Percentiles rank a stretch among this genome's conserved stretches.
Conservation (phyloP, 345 rosid genomes). For the Mangifera indica region DNA sequence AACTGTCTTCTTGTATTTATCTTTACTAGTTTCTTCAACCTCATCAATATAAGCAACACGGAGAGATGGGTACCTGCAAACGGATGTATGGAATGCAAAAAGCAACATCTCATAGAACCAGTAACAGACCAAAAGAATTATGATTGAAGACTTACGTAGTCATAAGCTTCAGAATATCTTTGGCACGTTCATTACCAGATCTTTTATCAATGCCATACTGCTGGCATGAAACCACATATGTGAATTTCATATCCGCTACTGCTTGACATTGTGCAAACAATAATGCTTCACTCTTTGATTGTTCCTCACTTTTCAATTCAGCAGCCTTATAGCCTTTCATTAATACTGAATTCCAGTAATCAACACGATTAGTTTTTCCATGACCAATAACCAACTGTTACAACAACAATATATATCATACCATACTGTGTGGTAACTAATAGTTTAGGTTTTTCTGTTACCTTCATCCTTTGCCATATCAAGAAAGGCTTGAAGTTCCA, state of each 20-base stretch:
- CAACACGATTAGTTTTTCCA: background rate
- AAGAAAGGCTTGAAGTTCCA: slow-evolving; percentile 81
- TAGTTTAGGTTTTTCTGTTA: slow-evolving; percentile 18
- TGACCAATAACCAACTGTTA: slow-evolving; percentile 16
- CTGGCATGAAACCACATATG: slow-evolving; percentile 80
- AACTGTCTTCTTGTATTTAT: slow-evolving; percentile 40
- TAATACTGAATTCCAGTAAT: slow-evolving; percentile 30
- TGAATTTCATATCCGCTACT: slow-evolving; percentile 78
- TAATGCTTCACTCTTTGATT: slow-evolving; percentile 55
- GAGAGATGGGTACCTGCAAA: slow-evolving; percentile 59
- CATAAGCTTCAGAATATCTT: slow-evolving; percentile 77
- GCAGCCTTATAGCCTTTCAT: slow-evolving; percentile 75
- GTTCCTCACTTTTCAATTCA: slow-evolving; percentile 55
- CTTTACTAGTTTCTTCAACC: slow-evolving; percentile 64
- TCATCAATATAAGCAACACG: slow-evolving; percentile 80
- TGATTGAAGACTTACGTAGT: slow-evolving; percentile 43
- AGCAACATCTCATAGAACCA: slow-evolving; percentile 11
- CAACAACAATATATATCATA: slow-evolving; percentile 5
- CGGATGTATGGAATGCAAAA: slow-evolving; percentile 3
- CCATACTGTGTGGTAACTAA: background rate
- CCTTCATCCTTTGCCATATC: slow-evolving; percentile 71
- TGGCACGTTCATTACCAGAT: slow-evolving; percentile 65
- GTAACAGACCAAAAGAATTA: slow-evolving; percentile 12
- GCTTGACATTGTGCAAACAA: slow-evolving; percentile 76
- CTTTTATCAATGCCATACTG: slow-evolving; percentile 71